Evolutionary conservation across 2,329 filamentous ascomycete species (phyloP), one percentile per base, ranked within the genome.

Genomic region (Colletotrichum somersetense): DNA sequence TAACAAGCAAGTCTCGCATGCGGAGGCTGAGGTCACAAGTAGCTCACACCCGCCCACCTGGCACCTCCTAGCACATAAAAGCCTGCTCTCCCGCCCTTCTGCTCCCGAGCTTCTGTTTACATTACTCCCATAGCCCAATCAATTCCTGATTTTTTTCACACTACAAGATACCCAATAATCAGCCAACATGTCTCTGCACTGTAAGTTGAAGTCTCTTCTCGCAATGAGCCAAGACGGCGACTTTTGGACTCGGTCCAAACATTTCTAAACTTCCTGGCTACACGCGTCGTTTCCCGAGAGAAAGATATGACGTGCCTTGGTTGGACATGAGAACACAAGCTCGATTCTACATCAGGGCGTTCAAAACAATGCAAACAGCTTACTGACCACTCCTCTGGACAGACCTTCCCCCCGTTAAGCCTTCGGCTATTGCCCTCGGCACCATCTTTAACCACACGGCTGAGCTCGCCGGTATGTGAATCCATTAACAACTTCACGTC

Each of bases 401-500:
- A 89, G 88, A 90, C 80, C 86, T 91, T 44, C 89, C 89, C 75
- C 82, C 95, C 77, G 96, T 99, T 81, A 98, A 98, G 92, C 96
- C 96, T 78, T 98, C 95, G 81, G 96, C 96, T 80, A 97, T 99
- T 81, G 96, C 96, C 80, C 91, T 98, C 80, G 96, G 96, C 85
- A 96, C 95, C 75, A 86, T 95, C 83, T 99, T 98, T 91, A 98
- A 93, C 89, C 96, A 99, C 86, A 91, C 92, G 79, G 89, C 94
- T 79, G 96, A 96, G 80, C 91, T 96, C 75, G 95, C 93, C 75
- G 78, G 82, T 83, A 78, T 65, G 81, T 77, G 48, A 65, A 20
- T n/a, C 42, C 42, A 48, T 16, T 14, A 33, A n/a, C 46, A 26
- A 30, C 18, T 26, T 50, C 46, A 55, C 53, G 42, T 30, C n/a